These are phyloP conservation scores for Ceratobasidium sp. DNA, from an alignment of 1,284 basidiomycete species.

Conservation along the genomic window DNA sequence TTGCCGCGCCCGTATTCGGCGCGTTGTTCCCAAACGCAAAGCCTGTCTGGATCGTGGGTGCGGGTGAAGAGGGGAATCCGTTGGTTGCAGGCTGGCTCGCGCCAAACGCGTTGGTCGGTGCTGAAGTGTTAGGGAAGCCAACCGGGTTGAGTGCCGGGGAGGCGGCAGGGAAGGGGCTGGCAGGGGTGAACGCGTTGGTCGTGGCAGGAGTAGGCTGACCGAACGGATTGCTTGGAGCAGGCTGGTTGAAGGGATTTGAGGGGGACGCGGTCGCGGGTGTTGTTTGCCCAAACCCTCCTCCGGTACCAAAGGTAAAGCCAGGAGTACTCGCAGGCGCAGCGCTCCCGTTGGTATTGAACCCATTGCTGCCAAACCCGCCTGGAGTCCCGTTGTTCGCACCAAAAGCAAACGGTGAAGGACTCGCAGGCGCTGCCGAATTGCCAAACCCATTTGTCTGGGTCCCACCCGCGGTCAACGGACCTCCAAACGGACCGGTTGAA, in stretches of 20 bases:
- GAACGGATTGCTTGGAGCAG: constrained; percentile 12
- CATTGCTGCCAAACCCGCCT: constrained; percentile 10
- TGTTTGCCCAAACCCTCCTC: constrained; percentile 21
- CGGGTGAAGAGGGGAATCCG: constrained; percentile 22
- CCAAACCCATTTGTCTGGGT: constrained; percentile 25
- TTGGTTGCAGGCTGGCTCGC: constrained; percentile 6
- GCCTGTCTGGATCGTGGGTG: background rate
- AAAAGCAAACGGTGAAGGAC: constrained; percentile 21
- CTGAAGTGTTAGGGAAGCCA: constrained; percentile 15
- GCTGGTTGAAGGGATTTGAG: constrained; percentile 23
- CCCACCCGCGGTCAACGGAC: background rate
- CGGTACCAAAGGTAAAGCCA: constrained; percentile 15
- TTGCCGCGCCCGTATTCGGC: constrained; percentile 3
- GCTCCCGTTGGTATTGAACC: constrained; percentile 4
- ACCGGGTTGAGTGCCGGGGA: background rate
- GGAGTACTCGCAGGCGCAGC: background rate
- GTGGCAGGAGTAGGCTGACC: constrained; percentile 25
- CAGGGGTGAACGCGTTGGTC: constrained; percentile 28
- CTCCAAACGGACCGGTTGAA: constrained; percentile 20
- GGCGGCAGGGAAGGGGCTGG: constrained; percentile 26
- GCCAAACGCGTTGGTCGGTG: constrained; percentile 25
- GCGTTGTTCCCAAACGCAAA: constrained; percentile 15
- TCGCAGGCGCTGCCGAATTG: constrained; percentile 5
- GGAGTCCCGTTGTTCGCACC: constrained; percentile 16
- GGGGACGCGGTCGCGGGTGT: constrained; percentile 21